Conservation (phyloP, 108 stramenopile genomes). For the Mediolabrus comicus region DNA sequence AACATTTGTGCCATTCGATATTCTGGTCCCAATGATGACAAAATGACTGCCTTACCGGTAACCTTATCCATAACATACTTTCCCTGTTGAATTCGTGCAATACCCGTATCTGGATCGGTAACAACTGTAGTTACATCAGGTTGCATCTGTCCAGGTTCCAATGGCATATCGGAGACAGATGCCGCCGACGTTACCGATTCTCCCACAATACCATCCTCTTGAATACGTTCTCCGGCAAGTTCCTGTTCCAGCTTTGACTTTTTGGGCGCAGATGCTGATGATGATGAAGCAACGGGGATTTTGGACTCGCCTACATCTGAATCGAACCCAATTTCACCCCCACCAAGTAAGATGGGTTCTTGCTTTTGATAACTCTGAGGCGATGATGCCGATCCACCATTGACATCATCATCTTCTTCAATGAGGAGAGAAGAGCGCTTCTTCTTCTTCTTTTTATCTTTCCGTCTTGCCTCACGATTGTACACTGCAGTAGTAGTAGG, state of each 20-base stretch:
- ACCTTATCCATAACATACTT: slow-evolving; percentile 83
- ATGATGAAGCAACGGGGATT: slow-evolving; percentile 29
- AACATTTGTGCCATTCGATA: slow-evolving; percentile 86
- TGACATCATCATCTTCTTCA: slow-evolving; percentile 10
- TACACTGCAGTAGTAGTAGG: slow-evolving; percentile 6
- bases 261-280: neutral
- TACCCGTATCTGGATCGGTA: slow-evolving; percentile 83
- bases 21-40: slow-evolving; percentile 67
- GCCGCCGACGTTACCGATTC: slow-evolving; percentile 41
- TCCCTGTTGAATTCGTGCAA: slow-evolving; percentile 75
- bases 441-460: slow-evolving; percentile 34
- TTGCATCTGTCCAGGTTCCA: slow-evolving; percentile 51
- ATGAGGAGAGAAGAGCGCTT: slow-evolving; percentile 12
- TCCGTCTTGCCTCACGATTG: slow-evolving; percentile 28
- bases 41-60: slow-evolving; percentile 73
- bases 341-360: slow-evolving; percentile 31
- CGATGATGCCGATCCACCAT: neutral
- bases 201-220: slow-evolving; percentile 34
- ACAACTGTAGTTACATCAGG: slow-evolving; percentile 72
- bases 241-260: slow-evolving; percentile 41
- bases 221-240: slow-evolving; percentile 26
- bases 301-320: slow-evolving; percentile 29
- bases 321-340: slow-evolving; percentile 27
- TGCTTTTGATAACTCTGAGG: neutral
- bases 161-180: slow-evolving; percentile 32